Evolutionary conservation across 208 protist species (phyloP).

Genomic region (Trypanosoma mega): DNA sequence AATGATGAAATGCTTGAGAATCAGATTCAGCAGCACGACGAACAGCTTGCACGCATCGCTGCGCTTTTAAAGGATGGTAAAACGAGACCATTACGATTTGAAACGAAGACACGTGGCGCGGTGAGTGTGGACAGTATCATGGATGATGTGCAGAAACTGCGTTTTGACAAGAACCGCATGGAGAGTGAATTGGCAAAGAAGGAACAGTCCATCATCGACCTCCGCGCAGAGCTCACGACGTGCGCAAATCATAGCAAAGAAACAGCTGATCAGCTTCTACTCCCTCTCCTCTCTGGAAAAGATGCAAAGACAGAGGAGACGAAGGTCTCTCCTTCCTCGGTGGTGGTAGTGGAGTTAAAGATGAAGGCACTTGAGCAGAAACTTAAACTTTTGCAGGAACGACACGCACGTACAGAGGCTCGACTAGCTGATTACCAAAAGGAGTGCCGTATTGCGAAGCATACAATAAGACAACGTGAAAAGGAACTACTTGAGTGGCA

Average conservation of each 20-base stretch:
- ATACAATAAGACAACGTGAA: constrained; percentile 12
- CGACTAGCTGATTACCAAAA: constrained; percentile 15
- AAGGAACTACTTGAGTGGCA: constrained; percentile 14
- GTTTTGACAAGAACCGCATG: constrained; percentile 16
- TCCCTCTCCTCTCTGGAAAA: too few species aligned
- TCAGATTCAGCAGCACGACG: constrained; percentile 8
- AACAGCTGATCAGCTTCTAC: too few species aligned
- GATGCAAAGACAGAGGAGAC: background rate
- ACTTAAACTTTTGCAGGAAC: constrained; percentile 7
- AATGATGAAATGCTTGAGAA: constrained; percentile 12
- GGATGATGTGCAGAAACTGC: constrained; percentile 12
- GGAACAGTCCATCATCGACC: background rate
- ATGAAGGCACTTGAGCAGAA: background rate
- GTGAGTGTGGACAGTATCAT: constrained; percentile 2
- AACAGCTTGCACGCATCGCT: constrained; percentile 11
- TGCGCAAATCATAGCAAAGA: background rate
- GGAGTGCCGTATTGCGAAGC: constrained; percentile 1
- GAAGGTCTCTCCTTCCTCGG: too few species aligned
- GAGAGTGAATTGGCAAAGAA: constrained; percentile 15
- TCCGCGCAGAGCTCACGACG: constrained; percentile 1
- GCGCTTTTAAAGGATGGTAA: background rate
- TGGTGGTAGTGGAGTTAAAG: background rate
- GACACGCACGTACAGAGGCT: background rate
- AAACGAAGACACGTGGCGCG: background rate
- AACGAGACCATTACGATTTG: background rate